Conservation (phyloP, 1,284 basidiomycete genomes). For the Agaricales sp. region DNA sequence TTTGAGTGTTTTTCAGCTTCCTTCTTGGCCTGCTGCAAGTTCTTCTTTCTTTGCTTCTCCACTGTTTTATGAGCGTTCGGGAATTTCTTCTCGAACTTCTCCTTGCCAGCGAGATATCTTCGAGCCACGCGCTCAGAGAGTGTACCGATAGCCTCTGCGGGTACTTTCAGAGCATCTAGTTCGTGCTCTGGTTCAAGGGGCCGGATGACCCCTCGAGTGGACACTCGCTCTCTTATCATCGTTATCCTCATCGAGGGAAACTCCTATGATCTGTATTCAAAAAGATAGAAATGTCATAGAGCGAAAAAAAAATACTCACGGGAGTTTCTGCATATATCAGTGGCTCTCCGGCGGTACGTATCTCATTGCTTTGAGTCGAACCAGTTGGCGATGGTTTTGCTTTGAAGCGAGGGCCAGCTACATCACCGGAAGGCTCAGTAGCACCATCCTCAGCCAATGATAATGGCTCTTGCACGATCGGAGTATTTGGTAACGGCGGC, state of each 20-base stretch:
- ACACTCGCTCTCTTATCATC: conserved; percentile 85
- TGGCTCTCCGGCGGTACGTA: conserved; percentile 54
- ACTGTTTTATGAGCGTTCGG: conserved; percentile 39
- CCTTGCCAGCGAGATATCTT: conserved; percentile 52
- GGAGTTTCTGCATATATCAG: conserved; percentile 40
- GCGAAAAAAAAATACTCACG: conserved; percentile 24
- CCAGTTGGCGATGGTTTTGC: conserved; percentile 15
- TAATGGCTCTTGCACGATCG: background rate
- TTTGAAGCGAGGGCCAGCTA: conserved; percentile 37
- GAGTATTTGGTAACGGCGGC: background rate
- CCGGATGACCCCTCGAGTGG: conserved; percentile 66
- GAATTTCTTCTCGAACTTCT: conserved; percentile 55
- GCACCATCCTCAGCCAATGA: background rate
- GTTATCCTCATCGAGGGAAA: conserved; percentile 25
- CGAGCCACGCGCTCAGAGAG: conserved; percentile 54
- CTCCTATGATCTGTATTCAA: conserved; percentile 18
- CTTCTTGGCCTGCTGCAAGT: conserved; percentile 48
- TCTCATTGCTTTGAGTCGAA: conserved; percentile 14
- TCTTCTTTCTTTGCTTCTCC: conserved; percentile 47
- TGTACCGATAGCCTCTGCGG: conserved; percentile 55
- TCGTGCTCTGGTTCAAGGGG: conserved; percentile 66
- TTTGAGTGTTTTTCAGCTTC: conserved; percentile 41
- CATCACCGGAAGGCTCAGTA: conserved; percentile 24
- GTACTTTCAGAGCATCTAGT: conserved; percentile 56
- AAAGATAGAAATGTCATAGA: background rate